These are phyloP conservation scores for Claviceps fusiformis DNA, from an alignment of 2,329 filamentous ascomycete genomes.

Conservation along the genomic window DNA sequence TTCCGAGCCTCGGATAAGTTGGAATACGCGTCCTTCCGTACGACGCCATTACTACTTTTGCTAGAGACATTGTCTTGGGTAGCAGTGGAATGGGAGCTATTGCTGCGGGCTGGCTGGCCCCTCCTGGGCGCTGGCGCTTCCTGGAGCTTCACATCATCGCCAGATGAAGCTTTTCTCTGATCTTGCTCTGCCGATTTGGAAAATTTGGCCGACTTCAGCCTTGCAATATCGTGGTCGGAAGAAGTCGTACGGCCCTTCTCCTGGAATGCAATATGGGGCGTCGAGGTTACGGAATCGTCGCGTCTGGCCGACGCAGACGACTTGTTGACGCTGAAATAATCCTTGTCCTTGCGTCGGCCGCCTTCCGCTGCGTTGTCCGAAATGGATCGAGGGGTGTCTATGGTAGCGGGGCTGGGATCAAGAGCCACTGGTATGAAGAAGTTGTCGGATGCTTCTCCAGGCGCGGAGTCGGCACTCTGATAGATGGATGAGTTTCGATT, in stretches of 20 bases:
- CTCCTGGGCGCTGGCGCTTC: constrained; percentile 60
- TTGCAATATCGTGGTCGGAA: constrained; percentile 43
- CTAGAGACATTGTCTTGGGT: constrained; percentile 21
- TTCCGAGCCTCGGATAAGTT: constrained; percentile 17
- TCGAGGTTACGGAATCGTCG: constrained; percentile 40
- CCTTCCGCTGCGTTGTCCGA: constrained; percentile 33
- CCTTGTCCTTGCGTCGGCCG: constrained; percentile 37
- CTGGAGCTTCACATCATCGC: constrained; percentile 58
- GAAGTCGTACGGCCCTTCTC: constrained; percentile 56
- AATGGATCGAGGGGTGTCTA: constrained; percentile 39
- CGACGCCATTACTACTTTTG: constrained; percentile 21
- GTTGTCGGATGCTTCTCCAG: constrained; percentile 47
- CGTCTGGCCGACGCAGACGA: constrained; percentile 30
- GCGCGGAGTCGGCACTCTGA: constrained; percentile 29
- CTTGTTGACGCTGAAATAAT: constrained; percentile 43
- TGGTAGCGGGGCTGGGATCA: constrained; percentile 50
- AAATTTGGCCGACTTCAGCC: constrained; percentile 35
- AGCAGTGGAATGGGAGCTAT: constrained; percentile 27
- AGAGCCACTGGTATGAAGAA: constrained; percentile 67
- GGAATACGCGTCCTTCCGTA: constrained; percentile 13
- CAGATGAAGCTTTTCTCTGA: constrained; percentile 13
- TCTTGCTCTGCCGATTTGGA: constrained; percentile 26
- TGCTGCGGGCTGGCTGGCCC: constrained; percentile 25
- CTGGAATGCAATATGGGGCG: constrained; percentile 86
- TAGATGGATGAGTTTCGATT: constrained; percentile 61